Base-by-base conservation (phyloP, 1,284 basidiomycete species). In the Pseudozyma hubeiensis region DNA sequence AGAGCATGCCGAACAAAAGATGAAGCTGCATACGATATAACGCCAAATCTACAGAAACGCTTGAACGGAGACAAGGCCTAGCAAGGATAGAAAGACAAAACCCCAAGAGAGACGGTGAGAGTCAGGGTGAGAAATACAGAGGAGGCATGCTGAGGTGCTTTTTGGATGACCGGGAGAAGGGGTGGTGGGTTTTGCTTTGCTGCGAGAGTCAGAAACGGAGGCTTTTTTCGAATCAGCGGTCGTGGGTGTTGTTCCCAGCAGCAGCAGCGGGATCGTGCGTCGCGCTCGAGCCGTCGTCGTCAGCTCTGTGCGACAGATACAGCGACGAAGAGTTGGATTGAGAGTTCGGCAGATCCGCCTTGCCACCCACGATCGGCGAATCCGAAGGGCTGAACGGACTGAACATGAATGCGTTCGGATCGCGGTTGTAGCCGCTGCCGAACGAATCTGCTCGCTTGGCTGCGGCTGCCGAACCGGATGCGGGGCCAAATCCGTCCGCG, bases 381-480 rank as follows among this genome's bases (percentile, higher is more conserved):
- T 73, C 70, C 11, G 74, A 64, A 8, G 77, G 77, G 29, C 70
- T 74, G 48, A 79, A 79, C 2, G 77, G 77, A 19, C 67, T 65
- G 49, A 79, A 79, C 60, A 73, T 77, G 58, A 73, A 76, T 1
- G 60, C 72, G 45, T 66, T 70, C 1, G 72, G 72, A 50, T 75
- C 72, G 33, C 72, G 56, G 19, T 66, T 68, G 49, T 64, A 66
- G 30, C 64, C 61, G 13, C 62, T 49, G 7, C 46, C 56, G 29
- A 72, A 72, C 2, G 63, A 45, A 17, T 72, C 64, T 1, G 50
- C 1, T 24, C 58, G 58, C 34, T 55, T 60, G n/a, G 24, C n/a
- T 8, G 54, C 5, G 9, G 16, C 11, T 30, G 34, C 53, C 13
- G 24, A 24, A n/a, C 52, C 53, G 19, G 37, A 8, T 1, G 17